Conservation (phyloP, 192 early-diverging fungal species). For the Coemansia erecta region DNA sequence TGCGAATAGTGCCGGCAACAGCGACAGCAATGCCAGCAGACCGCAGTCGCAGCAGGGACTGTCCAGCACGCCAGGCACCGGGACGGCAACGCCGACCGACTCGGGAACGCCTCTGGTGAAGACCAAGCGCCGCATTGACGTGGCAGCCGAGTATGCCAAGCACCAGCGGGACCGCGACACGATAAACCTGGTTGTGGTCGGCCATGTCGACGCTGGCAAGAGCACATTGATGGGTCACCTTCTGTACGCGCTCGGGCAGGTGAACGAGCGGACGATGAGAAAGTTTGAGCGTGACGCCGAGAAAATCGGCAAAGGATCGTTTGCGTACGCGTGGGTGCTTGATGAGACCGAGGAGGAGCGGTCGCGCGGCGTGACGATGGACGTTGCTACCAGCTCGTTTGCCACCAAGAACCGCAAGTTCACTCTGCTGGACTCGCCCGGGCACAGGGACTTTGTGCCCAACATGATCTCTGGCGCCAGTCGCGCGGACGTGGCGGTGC, state of each 20-base stretch:
- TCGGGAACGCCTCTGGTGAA: slow-evolving; percentile 16
- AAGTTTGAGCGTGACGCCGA: slow-evolving; percentile 90
- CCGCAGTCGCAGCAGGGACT: slow-evolving; percentile 11
- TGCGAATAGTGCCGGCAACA: slow-evolving; percentile 1
- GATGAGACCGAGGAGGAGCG: slow-evolving; percentile 95
- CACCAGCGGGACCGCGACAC: slow-evolving; percentile 57
- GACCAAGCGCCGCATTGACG: slow-evolving; percentile 31
- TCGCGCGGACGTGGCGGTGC: slow-evolving; percentile 89
- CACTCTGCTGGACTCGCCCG: slow-evolving; percentile 93
- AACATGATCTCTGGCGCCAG: slow-evolving; percentile 96
- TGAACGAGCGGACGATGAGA: slow-evolving; percentile 79
- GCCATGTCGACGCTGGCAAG: slow-evolving; percentile 98
- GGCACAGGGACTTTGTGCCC: slow-evolving; percentile 98
- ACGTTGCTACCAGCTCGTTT: slow-evolving; percentile 89
- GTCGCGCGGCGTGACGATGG: slow-evolving; percentile 90
- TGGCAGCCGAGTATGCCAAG: slow-evolving; percentile 40
- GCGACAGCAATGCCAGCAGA: neutral
- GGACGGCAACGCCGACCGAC: slow-evolving; percentile 32
- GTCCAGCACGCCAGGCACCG: slow-evolving; percentile 3
- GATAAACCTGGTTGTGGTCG: slow-evolving; percentile 86
- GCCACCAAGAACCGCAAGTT: slow-evolving; percentile 74
- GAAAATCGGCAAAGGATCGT: slow-evolving; percentile 91
- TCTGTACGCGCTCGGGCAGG: slow-evolving; percentile 83
- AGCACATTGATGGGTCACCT: slow-evolving; percentile 96
- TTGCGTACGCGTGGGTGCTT: slow-evolving; percentile 97